Base-by-base conservation (phyloP, 2,329 filamentous ascomycete species). In the Dendryphion nanum region DNA sequence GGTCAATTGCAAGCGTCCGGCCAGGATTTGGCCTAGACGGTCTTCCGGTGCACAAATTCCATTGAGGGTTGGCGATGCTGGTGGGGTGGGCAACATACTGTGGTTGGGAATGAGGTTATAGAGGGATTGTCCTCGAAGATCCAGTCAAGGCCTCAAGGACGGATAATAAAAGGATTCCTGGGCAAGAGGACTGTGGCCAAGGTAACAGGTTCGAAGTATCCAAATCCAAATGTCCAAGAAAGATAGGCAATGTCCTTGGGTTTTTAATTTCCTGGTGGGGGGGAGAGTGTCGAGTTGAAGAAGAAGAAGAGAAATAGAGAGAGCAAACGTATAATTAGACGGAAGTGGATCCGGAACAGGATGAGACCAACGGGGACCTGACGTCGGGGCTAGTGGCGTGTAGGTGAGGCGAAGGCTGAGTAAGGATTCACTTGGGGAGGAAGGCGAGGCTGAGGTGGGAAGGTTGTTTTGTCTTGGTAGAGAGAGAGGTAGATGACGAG, bases 1-100 rank as follows among this genome's bases (percentile, higher is more conserved):
- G 48, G 83, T 88, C 58, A 97, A 75, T 71, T 91, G 84, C 53
- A 96, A 78, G 63, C 86, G 83, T 63, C 85, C 85, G 55, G 87
- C 87, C 50, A 97, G 78, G 53, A 91, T 76, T 53, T 83, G 81
- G 67, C 91, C 90, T 75, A 97, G 71, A 61, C 89, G 83, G 63
- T 90, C 87, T 77, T 95, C 87, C 29, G 90, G 89, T 33, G 63
- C 55, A 52, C 64, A 68, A 41, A 64, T 61, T 55, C 61, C 64
- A 67, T 64, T 63, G 53, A 63, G 63, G 38, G 60, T 58, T 30
- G 73, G 73, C 40, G 73, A 75, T 45, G 69, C 60, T 51, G 73
- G 73, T 33, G 73, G 73, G 40, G 73, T 75, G 35, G 68, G 72
- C 48, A 72, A 68, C 71, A 75, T 75, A 40, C 41, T 70, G 63